Evolutionary conservation across 805 yeast species (phyloP).

Genomic region (Candida michaelii): DNA sequence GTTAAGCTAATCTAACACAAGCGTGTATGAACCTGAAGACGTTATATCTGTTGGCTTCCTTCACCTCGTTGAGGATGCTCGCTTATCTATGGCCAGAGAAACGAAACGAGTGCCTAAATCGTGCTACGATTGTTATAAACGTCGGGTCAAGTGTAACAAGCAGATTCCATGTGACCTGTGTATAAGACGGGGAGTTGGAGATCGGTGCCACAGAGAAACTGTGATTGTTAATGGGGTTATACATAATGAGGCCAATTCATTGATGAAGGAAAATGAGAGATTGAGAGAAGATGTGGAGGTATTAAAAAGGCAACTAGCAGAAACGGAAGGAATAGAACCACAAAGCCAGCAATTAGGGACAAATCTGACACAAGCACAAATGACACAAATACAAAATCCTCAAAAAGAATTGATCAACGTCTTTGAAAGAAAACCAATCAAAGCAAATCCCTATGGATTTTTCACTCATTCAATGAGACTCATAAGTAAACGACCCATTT

Average conservation of each 20-base stretch:
- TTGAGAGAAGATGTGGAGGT: not conserved
- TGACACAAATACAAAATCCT: too few relatives aligned
- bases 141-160: slow-evolving; percentile 17
- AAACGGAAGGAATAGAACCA: too few relatives aligned
- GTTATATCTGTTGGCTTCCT: not conserved
- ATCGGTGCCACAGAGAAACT: slow-evolving; percentile 31
- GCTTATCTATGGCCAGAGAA: slow-evolving; percentile 4
- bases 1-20: too few relatives aligned
- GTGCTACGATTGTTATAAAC: slow-evolving; percentile 13
- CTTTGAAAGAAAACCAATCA: not conserved
- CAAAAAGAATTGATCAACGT: too few relatives aligned
- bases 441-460: slow-evolving; percentile 4
- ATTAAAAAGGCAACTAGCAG: too few relatives aligned
- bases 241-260: too few relatives aligned
- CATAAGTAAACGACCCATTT: slow-evolving; percentile 18
- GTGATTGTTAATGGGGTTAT: slow-evolving; percentile 32
- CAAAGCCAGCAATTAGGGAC: not conserved
- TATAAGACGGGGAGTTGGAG: slow-evolving; percentile 24
- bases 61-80: not conserved
- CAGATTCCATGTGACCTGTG: slow-evolving; percentile 17
- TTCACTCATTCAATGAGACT: slow-evolving; percentile 11
- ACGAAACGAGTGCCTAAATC: slow-evolving; percentile 21
- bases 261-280: not conserved
- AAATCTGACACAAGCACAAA: not conserved
- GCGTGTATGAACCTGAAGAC: too few relatives aligned